Evolutionary conservation across 306 rosid genomes (phyloP).

Genomic region (Coriaria nepalensis): DNA sequence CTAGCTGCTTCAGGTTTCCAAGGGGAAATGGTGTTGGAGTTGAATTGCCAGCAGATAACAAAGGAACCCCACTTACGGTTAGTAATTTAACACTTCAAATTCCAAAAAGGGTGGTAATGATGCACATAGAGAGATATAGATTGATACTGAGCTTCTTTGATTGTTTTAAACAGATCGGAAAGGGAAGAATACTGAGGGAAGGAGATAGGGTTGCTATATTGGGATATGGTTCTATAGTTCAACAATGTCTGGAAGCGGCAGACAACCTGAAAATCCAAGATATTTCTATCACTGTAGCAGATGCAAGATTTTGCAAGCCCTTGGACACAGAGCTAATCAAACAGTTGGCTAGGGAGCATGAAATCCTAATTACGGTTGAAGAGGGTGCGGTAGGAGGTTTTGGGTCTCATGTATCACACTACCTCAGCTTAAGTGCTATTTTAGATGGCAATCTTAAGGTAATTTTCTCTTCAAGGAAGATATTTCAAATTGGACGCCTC

Average conservation of each 20-base stretch:
- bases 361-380: conserved; percentile 65
- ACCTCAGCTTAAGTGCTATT: conserved; percentile 59
- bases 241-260: conserved; percentile 61
- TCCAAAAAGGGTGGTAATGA: neutral
- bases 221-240: conserved; percentile 74
- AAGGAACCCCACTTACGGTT: conserved; percentile 78
- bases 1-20: conserved; percentile 89
- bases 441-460: conserved; percentile 80
- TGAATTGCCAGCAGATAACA: conserved; percentile 39
- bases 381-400: conserved; percentile 94
- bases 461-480: conserved; percentile 12
- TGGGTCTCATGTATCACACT: conserved; percentile 84
- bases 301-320: conserved; percentile 94
- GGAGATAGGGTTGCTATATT: conserved; percentile 62
- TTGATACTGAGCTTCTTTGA: neutral
- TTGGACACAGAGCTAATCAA: conserved; percentile 55
- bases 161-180: conserved; percentile 49
- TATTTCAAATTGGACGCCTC: neutral
- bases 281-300: conserved; percentile 60
- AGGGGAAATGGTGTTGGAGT: conserved; percentile 86
- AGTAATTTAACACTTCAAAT: conserved; percentile 9
- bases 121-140: no score
- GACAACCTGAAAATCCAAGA: conserved; percentile 35
- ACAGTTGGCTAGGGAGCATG: conserved; percentile 61
- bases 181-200: conserved; percentile 61